Evolutionary conservation across 1,284 basidiomycete species (phyloP), one percentile per base, ranked within the genome.

Genomic region (Heimioporus retisporus): DNA sequence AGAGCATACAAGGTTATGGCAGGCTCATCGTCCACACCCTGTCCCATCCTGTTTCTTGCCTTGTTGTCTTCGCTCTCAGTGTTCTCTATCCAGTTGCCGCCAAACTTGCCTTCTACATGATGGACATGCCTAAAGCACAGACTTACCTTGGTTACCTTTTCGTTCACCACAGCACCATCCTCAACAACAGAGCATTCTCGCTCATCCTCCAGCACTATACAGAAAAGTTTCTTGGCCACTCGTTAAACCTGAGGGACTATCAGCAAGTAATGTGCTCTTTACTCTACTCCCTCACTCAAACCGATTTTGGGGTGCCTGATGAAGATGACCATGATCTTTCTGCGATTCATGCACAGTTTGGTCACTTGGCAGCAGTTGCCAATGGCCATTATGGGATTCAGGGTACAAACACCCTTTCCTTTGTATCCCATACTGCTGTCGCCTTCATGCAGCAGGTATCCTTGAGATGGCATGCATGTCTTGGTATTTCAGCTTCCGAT

Each of bases 261-360:
- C 3, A 48, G 0, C 67, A 68, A 10, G n/a, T 68, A 1, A 68
- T 68, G 67, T 68, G 66, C 10, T 64, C 66, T 1, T 68, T 68
- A 66, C 62, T 68, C 2, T 68, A 55, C n/a, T 68, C n/a, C 2
- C 59, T 68, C 10, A 53, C 61, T 8, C 0, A n/a, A 0, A 42
- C 59, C 1, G 66, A 68, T 48, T 68, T 23, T 42, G 59, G 59
- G 0, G 28, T 3, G 0, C 51, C 65, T 0, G 65, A 68, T 4
- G 21, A 48, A 4, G 65, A 59, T 2, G 51, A 68, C 8, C 25
- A 54, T 6, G 59, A 67, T 4, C 7, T 67, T 19, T 21, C 40
- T 21, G 48, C 50, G 0, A 65, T 67, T 2, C 59, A 68, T 46
- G 11, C 35, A 0, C 55, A 68, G 31, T 68, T 68, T 46, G 59